A percentile compares a stretch with the other conserved stretches of the same genome.
These are phyloP conservation scores for Lipomyces oligophaga DNA, from an alignment of 805 yeast species.

Conservation along the genomic window DNA sequence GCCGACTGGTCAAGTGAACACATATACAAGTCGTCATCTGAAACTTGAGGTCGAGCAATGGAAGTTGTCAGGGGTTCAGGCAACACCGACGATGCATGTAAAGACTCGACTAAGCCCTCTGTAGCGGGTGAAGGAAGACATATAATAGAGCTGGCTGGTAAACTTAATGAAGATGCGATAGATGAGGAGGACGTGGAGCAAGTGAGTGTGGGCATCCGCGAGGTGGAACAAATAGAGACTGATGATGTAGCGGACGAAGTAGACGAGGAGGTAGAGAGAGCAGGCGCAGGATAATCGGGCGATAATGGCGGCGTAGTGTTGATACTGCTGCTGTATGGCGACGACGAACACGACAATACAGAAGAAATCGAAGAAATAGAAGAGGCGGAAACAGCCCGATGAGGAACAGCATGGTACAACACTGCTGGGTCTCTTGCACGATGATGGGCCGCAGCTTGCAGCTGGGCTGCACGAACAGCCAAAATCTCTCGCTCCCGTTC, in stretches of 20 bases:
- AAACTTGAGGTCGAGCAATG: too few species aligned
- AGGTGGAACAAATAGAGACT: not conserved
- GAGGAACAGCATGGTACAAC: conserved; percentile 15
- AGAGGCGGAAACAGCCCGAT: conserved; percentile 2
- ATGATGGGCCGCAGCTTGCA: conserved; percentile 10
- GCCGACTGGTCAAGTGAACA: conserved; percentile 8
- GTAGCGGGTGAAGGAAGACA: conserved; percentile 23
- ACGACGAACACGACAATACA: conserved; percentile 5
- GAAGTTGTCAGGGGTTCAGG: not conserved
- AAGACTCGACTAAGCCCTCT: conserved; percentile 4
- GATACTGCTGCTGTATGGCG: too few species aligned
- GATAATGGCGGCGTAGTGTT: conserved; percentile 15
- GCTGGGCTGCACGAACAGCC: conserved; percentile 10
- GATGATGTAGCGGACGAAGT: not conserved
- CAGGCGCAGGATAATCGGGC: conserved; percentile 13
- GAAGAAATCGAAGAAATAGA: not conserved
- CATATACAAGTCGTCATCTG: conserved; percentile 4
- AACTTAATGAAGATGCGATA: conserved; percentile 15
- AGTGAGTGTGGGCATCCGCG: conserved; percentile 12
- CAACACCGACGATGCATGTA: not conserved
- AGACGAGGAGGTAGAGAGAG: conserved; percentile 6
- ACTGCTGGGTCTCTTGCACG: conserved; percentile 1
- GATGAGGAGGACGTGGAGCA: conserved; percentile 19
- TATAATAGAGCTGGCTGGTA: conserved; percentile 16
- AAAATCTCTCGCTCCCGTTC: conserved; percentile 21